phyloP scores from a whole-genome alignment of 352 stramenopile species.

The Phytophthora citrophthora region DNA sequence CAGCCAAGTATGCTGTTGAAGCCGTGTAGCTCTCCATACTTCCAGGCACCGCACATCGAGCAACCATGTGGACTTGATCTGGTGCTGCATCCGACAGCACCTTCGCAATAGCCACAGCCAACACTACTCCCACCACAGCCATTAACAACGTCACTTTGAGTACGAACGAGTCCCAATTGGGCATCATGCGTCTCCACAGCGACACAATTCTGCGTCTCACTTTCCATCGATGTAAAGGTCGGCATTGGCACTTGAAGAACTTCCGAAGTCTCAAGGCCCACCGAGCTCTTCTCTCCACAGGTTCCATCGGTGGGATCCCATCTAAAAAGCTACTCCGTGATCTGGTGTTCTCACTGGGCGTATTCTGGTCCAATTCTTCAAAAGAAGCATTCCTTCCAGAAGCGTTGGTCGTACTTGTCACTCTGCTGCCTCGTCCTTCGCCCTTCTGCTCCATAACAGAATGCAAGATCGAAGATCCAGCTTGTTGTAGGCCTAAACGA shows the following conservation, averaged over 20 bases:
- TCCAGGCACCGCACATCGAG: constrained; percentile 49
- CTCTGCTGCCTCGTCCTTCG: constrained; percentile 22
- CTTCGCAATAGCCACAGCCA: constrained; percentile 48
- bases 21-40: constrained; percentile 31
- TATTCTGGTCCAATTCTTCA: constrained; percentile 44
- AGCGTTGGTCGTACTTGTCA: constrained; percentile 18
- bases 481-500: constrained; percentile 20
- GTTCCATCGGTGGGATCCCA: constrained; percentile 35
- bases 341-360: constrained; percentile 33
- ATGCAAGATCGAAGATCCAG: constrained; percentile 31
- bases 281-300: constrained; percentile 21
- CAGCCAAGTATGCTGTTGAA: constrained; percentile 53
- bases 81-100: constrained; percentile 39
- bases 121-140: constrained; percentile 52
- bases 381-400: constrained; percentile 32
- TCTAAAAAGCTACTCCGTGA: constrained; percentile 38
- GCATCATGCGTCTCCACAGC: constrained; percentile 60
- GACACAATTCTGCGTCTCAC: constrained; percentile 36
- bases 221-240: constrained; percentile 23
- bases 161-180: constrained; percentile 84
- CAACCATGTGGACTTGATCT: constrained; percentile 39
- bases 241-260: constrained; percentile 31
- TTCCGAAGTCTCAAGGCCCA: constrained; percentile 28
- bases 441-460: constrained; percentile 39
- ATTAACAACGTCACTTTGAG: constrained; percentile 61